Conservation (phyloP, 2,329 filamentous ascomycete species). For the Sporothrix schenckii region DNA sequence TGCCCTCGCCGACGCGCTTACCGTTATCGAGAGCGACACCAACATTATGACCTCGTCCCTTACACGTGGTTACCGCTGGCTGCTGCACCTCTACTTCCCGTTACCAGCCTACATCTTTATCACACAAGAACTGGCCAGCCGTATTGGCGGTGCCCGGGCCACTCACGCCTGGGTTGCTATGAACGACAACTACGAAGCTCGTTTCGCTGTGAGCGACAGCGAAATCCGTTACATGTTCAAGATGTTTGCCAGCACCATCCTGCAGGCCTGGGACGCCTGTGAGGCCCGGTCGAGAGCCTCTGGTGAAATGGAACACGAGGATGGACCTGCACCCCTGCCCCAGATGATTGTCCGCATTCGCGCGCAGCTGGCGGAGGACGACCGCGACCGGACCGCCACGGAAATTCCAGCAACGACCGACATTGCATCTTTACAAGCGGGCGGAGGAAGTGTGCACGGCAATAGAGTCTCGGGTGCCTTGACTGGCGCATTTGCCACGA, state of each 20-base stretch:
- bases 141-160: constrained; percentile 38
- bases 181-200: constrained; percentile 41
- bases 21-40: constrained; percentile 47
- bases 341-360: constrained; percentile 16
- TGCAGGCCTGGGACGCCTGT: constrained; percentile 32
- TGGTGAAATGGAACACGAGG: background rate
- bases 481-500: background rate
- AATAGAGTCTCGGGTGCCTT: background rate
- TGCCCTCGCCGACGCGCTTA: constrained; percentile 42
- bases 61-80: constrained; percentile 46
- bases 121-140: constrained; percentile 42
- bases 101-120: constrained; percentile 49
- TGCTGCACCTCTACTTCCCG: constrained; percentile 44
- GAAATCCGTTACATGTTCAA: constrained; percentile 22
- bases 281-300: constrained; percentile 8
- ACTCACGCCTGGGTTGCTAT: constrained; percentile 44
- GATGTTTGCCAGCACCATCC: constrained; percentile 25
- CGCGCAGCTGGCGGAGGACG: background rate
- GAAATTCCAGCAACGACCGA: background rate
- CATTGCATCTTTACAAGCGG: background rate
- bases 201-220: constrained; percentile 18
- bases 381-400: background rate
- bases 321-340: background rate
- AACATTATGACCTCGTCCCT: constrained; percentile 41
- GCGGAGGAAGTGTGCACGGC: background rate